These are phyloP conservation scores for Neonectria ditissima DNA, from an alignment of 2,329 filamentous ascomycete species.

Conservation along the genomic window DNA sequence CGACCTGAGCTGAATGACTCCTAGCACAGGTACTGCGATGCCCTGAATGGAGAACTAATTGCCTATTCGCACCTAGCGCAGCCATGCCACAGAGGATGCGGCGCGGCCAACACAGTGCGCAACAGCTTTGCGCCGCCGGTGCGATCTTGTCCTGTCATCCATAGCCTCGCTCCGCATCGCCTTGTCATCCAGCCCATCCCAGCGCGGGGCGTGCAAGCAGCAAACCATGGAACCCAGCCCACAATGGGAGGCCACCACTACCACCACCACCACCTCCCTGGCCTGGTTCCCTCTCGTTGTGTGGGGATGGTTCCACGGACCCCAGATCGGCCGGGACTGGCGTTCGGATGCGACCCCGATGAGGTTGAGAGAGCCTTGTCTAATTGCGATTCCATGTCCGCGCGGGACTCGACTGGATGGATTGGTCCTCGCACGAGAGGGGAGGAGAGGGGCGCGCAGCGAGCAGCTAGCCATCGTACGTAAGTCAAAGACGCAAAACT, in stretches of 20 bases:
- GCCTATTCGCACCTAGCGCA: too few species aligned
- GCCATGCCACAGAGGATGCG: too few species aligned
- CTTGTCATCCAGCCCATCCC: too few species aligned
- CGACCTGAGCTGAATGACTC: too few species aligned
- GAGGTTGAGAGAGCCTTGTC: constrained; percentile 28
- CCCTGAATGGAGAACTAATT: too few species aligned
- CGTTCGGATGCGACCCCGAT: constrained; percentile 9
- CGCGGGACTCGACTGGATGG: not conserved
- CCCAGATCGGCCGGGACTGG: constrained; percentile 23
- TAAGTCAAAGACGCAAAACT: not conserved
- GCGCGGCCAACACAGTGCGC: too few species aligned
- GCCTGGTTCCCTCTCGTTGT: not conserved
- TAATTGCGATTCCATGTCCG: constrained; percentile 15
- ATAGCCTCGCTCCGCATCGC: constrained; percentile 10
- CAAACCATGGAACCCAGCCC: too few species aligned
- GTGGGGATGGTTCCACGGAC: constrained; percentile 13
- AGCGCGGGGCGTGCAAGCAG: constrained; percentile 4
- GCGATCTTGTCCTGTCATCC: not conserved
- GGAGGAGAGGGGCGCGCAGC: not conserved
- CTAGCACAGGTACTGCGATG: too few species aligned
- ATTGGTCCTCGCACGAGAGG: not conserved
- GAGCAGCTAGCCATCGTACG: not conserved
- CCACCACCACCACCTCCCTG: not conserved
- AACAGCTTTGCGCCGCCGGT: not conserved
- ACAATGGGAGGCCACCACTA: not conserved